Conservation (phyloP, 1,284 basidiomycete genomes). For the Violaceomyces palustris region DNA sequence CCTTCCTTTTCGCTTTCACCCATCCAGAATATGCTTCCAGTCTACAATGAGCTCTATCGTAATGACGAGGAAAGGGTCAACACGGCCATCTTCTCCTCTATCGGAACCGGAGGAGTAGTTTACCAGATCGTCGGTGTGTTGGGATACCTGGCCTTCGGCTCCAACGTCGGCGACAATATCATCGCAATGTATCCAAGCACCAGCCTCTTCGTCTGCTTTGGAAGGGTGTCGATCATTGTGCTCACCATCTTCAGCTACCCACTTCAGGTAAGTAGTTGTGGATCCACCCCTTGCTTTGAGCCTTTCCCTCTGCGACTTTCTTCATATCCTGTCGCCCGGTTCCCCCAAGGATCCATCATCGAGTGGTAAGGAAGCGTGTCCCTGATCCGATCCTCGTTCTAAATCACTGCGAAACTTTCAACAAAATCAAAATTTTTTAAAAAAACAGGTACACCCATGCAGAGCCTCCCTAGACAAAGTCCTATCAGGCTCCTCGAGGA, state of each 20-base stretch:
- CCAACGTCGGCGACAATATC: constrained; percentile 56
- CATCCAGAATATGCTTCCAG: constrained; percentile 57
- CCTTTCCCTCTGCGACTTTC: too few relatives aligned
- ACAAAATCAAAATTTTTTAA: too few relatives aligned
- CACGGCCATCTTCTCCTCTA: constrained; percentile 75
- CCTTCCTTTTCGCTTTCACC: too few relatives aligned
- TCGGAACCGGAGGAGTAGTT: constrained; percentile 60
- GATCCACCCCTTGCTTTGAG: too few relatives aligned
- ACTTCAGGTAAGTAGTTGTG: constrained; percentile 58
- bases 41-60: constrained; percentile 82
- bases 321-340: too few relatives aligned
- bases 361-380: too few relatives aligned
- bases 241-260: constrained; percentile 61
- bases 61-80: constrained; percentile 82
- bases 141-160: constrained; percentile 93
- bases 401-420: too few relatives aligned
- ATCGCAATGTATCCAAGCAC: constrained; percentile 71
- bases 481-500: constrained; percentile 54
- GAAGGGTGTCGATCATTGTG: constrained; percentile 85
- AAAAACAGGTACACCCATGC: constrained; percentile 71
- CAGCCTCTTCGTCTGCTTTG: constrained; percentile 83
- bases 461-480: constrained; percentile 88
- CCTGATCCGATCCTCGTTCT: too few relatives aligned
- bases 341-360: too few relatives aligned
- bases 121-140: constrained; percentile 56